These are phyloP conservation scores for Licmophora abbreviata DNA, from an alignment of 108 stramenopile species.

Conservation along the genomic window DNA sequence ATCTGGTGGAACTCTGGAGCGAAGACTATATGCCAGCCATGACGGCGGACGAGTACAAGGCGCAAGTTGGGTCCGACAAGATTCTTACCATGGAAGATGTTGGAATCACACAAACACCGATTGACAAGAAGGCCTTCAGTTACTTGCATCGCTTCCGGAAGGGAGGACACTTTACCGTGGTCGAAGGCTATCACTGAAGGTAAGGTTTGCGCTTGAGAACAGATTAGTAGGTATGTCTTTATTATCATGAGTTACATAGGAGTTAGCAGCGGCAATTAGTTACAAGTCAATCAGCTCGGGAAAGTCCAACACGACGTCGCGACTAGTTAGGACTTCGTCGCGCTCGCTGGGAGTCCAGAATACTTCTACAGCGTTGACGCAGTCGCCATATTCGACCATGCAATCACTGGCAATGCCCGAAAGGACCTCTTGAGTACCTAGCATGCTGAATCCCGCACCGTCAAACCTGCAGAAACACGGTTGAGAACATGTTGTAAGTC, in stretches of 20 bases:
- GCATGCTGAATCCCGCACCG: constrained; percentile 57
- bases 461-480: too few relatives aligned
- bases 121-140: constrained; percentile 84
- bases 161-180: constrained; percentile 85
- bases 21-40: constrained; percentile 74
- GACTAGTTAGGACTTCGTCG: constrained; percentile 50
- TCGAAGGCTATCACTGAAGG: constrained; percentile 73
- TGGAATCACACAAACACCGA: constrained; percentile 65
- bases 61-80: constrained; percentile 29
- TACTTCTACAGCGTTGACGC: constrained; percentile 78
- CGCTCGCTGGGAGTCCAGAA: constrained; percentile 79
- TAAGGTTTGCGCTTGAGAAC: neutral
- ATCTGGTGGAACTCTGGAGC: constrained; percentile 64
- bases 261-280: too few relatives aligned
- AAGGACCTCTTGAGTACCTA: constrained; percentile 63
- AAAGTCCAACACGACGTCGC: constrained; percentile 69
- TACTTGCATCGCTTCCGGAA: constrained; percentile 83
- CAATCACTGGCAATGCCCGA: constrained; percentile 69
- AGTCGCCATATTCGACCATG: constrained; percentile 67
- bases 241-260: too few relatives aligned
- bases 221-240: too few relatives aligned
- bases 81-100: constrained; percentile 81
- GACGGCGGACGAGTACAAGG: constrained; percentile 53
- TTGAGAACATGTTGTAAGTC: neutral
- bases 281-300: constrained; percentile 77